Conservation (phyloP, 257 asterid species). For the Ehretia macrophylla region DNA sequence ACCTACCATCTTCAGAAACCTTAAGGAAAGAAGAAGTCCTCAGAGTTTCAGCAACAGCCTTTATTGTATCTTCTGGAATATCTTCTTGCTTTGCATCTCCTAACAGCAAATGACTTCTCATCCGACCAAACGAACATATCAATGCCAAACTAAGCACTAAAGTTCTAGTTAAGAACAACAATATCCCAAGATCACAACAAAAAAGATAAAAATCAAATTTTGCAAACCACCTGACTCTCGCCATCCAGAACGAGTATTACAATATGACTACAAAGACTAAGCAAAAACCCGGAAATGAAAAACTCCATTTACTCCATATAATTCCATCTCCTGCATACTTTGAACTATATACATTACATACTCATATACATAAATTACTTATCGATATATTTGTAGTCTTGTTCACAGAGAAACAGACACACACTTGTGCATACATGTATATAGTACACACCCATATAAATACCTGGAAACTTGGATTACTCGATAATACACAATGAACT, state of each 20-base stretch:
- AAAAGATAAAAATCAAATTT: not conserved
- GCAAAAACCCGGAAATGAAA: too few species aligned
- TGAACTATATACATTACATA: too few species aligned
- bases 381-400: too few species aligned
- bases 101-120: slow-evolving; percentile 71
- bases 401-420: too few species aligned
- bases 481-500: too few species aligned
- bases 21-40: slow-evolving; percentile 69
- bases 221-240: not conserved
- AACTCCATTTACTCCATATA: too few species aligned
- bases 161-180: slow-evolving; percentile 48
- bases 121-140: slow-evolving; percentile 75
- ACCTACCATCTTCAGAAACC: slow-evolving; percentile 87
- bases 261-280: not conserved
- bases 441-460: too few species aligned
- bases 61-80: slow-evolving; percentile 56
- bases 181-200: not conserved
- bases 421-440: too few species aligned
- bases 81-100: slow-evolving; percentile 78
- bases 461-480: too few species aligned
- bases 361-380: too few species aligned
- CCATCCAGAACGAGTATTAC: not conserved
- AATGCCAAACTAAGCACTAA: slow-evolving; percentile 83
- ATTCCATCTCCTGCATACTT: too few species aligned
- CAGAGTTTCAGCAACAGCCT: slow-evolving; percentile 74